These are phyloP conservation scores for Rhododendron williamsianum DNA, from an alignment of 148 eudicot genomes.

Conservation along the genomic window DNA sequence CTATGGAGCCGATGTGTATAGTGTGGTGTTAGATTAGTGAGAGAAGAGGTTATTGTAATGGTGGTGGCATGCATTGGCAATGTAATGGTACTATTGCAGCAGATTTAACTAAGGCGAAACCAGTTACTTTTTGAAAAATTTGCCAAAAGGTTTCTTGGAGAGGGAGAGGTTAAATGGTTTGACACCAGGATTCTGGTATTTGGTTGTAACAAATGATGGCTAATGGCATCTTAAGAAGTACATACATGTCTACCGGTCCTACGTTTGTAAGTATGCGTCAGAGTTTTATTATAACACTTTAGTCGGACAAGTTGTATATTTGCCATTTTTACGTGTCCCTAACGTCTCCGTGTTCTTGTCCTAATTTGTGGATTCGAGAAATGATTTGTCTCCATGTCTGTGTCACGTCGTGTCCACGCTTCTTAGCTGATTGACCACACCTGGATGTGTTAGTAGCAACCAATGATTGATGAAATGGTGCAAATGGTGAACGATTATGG, in stretches of 20 bases:
- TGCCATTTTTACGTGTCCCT: not conserved
- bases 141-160: too few species aligned
- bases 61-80: not conserved
- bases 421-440: not conserved
- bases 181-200: too few species aligned
- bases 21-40: not conserved
- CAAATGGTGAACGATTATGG: not conserved
- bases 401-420: not conserved
- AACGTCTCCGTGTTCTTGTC: not conserved
- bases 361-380: not conserved
- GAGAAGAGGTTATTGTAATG: not conserved
- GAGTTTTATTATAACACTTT: not conserved
- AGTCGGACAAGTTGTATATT: not conserved
- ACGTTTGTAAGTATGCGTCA: not conserved
- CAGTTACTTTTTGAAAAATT: too few species aligned
- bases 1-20: not conserved
- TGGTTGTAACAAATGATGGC: not conserved
- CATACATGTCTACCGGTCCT: not conserved
- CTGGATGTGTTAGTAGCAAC: not conserved
- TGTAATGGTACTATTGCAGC: not conserved
- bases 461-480: not conserved
- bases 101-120: too few species aligned
- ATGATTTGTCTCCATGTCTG: not conserved
- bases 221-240: not conserved
- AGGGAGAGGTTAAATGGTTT: too few species aligned